A percentile compares a stretch with the other conserved stretches of the same genome.
Conservation (phyloP, 176 grass and related monocot species). For the Hsuehochloa calcarea region DNA sequence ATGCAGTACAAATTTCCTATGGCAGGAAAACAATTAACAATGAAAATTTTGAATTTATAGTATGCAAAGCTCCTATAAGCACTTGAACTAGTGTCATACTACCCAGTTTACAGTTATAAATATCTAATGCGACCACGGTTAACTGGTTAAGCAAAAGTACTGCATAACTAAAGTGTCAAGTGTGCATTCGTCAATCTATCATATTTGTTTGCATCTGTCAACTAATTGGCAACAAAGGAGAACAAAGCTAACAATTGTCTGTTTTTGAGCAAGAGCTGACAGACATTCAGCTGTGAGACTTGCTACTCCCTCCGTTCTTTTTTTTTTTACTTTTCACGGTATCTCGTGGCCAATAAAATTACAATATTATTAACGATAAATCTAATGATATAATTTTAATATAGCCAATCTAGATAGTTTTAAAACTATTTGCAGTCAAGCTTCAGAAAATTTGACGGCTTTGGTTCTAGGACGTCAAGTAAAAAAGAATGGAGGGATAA, state of each 20-base stretch:
- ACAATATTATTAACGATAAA: no score
- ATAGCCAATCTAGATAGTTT: no score
- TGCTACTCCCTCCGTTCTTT: not conserved
- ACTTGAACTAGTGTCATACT: not conserved
- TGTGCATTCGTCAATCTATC: not conserved
- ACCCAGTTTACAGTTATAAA: not conserved
- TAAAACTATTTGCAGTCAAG: no score
- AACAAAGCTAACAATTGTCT: not conserved
- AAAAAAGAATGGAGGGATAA: no score
- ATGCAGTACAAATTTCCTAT: not conserved
- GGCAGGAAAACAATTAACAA: not conserved
- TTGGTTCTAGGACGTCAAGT: no score
- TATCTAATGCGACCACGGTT: not conserved
- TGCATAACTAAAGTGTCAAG: constrained; percentile 2
- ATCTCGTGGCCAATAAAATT: no score
- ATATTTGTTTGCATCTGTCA: not conserved
- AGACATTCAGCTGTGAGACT: not conserved
- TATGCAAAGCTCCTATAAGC: not conserved
- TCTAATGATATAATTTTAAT: no score
- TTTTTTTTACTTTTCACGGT: no score
- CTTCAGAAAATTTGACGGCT: not conserved
- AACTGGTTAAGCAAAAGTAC: not conserved
- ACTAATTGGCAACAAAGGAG: not conserved
- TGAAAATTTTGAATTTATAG: not conserved
- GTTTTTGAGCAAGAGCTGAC: constrained; percentile 9